Base-by-base conservation (phyloP, 2,329 filamentous ascomycete genomes). In the Cryphonectria radicalis region DNA sequence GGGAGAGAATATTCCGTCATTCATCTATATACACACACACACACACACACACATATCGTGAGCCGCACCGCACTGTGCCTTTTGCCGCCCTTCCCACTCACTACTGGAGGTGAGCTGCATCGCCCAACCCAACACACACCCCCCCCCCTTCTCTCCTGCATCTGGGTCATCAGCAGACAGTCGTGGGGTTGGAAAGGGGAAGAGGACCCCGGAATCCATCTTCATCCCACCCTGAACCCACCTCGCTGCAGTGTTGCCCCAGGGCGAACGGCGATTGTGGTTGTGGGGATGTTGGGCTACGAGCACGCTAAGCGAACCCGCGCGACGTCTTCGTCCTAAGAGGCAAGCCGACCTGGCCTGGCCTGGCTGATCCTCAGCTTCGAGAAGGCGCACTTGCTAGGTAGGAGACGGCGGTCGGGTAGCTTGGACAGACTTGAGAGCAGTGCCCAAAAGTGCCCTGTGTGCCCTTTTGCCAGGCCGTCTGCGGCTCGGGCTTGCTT, bases 171-270 rank as follows among this genome's bases (percentile, higher is more conserved):
- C 43, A 53, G 55, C 55, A 59, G 53, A 40, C 42, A 28, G 43
- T 37, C 64, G 64, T 57, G 64, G 64, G 64, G 64, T 66, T 66
- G 35, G 46, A 66, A 66, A 66, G 64, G 64, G 64, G 64, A 66
- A 66, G 40, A 53, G 40, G 64, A 22, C 10, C 35, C 46, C 64
- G 11, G 64, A 35, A 57, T 57, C 50, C 64, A 55, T 66, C 50
- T n/a, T 22, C 11, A 57, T 66, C 50, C 64, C 64, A 66, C 50
- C 14, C 32, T 32, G 8, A 66, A 40, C 64, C 64, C 64, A 57
- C 64, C 32, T 40, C 25, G 11, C 32, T 66, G 46, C 64, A 62
- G 59, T 40, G 46, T 17, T 40, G 59, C 59, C 64, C 64, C 64
- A 66, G 64, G 63, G 43, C 35, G 55, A 32, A 57, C 17, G n/a